These are phyloP conservation scores for Ilex asprella DNA, from an alignment of 257 asterid species.

Conservation along the genomic window DNA sequence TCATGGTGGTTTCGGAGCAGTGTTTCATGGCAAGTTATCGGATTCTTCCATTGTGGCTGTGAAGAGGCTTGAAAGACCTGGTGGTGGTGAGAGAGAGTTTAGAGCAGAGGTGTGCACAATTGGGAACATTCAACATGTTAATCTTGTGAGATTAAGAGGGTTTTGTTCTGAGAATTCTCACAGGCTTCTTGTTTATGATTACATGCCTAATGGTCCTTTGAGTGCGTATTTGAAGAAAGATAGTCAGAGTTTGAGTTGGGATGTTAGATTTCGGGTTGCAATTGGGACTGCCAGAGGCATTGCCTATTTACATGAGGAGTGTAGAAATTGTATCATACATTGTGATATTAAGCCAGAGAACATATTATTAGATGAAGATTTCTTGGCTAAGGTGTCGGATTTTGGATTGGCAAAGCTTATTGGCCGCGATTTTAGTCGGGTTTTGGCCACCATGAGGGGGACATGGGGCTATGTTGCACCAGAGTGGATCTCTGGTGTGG, in stretches of 20 bases:
- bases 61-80: constrained; percentile 72
- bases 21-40: constrained; percentile 50
- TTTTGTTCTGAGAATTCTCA: constrained; percentile 69
- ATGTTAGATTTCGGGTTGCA: constrained; percentile 50
- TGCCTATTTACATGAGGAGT: constrained; percentile 75
- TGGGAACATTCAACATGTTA: constrained; percentile 78
- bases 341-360: constrained; percentile 84
- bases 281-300: constrained; percentile 65
- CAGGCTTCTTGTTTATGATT: constrained; percentile 71
- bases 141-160: constrained; percentile 71
- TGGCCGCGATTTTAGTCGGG: constrained; percentile 71
- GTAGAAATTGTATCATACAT: constrained; percentile 59
- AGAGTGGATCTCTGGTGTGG: constrained; percentile 82
- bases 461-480: constrained; percentile 92
- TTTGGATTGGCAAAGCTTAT: constrained; percentile 76
- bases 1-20: constrained; percentile 83
- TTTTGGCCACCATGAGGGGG: constrained; percentile 69
- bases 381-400: constrained; percentile 68
- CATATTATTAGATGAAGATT: constrained; percentile 56
- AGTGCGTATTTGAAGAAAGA: constrained; percentile 45
- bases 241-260: constrained; percentile 61
- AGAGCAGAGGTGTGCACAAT: constrained; percentile 77
- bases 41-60: constrained; percentile 66
- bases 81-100: constrained; percentile 75
- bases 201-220: constrained; percentile 78